A percentile compares a stretch with the other conserved stretches of the same genome.
Evolutionary conservation across 495 filamentous ascomycete species (phyloP).

Genomic region (Aspergillus saccharolyticus): DNA sequence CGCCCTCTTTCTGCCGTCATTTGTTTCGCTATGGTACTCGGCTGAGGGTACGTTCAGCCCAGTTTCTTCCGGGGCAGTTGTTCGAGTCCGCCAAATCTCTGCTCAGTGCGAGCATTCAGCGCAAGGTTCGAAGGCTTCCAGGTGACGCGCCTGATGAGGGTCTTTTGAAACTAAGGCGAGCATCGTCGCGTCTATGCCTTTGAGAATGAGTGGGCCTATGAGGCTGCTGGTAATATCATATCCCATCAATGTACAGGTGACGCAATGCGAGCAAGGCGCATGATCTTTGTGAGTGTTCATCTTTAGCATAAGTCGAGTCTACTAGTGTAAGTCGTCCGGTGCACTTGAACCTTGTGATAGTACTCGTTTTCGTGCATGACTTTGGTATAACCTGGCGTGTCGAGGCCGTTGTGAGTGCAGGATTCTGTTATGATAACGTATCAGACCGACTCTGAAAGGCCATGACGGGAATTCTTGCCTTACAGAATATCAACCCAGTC

Average conservation of each 20-base stretch:
- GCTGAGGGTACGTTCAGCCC: background rate
- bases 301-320: constrained; percentile 13
- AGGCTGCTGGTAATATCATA: background rate
- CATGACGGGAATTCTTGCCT: constrained; percentile 19
- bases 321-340: constrained; percentile 13
- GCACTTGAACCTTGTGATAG: constrained; percentile 24
- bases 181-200: background rate
- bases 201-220: constrained; percentile 5
- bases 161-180: constrained; percentile 12
- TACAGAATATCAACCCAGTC: constrained; percentile 27
- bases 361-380: constrained; percentile 13
- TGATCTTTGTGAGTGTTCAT: constrained; percentile 23
- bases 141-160: background rate
- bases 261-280: constrained; percentile 28
- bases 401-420: constrained; percentile 16
- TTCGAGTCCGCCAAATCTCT: background rate
- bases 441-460: background rate
- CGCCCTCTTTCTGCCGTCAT: background rate
- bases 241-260: constrained; percentile 15
- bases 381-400: constrained; percentile 20
- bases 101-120: background rate
- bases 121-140: background rate
- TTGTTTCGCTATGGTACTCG: background rate
- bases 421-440: constrained; percentile 17
- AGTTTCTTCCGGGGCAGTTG: background rate